A percentile compares a stretch with the other conserved stretches of the same genome.
These are phyloP conservation scores for Chalciporus sphaerocephalus DNA, from an alignment of 768 basidiomycete species.

Conservation along the genomic window DNA sequence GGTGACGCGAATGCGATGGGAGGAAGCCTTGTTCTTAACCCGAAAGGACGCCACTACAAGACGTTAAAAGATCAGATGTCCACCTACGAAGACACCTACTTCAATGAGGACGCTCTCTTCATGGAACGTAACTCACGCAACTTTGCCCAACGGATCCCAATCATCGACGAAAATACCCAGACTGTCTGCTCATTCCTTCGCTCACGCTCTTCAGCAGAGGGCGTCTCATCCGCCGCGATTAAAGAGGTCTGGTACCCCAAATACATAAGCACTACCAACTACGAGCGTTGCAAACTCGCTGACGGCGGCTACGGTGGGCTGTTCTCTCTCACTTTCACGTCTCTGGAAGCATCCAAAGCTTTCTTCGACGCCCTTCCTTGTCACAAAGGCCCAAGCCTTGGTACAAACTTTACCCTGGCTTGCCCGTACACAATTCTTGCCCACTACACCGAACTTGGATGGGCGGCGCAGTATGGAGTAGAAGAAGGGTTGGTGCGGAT, in stretches of 20 bases:
- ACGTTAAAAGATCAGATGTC: slow-evolving; percentile 58
- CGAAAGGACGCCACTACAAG: slow-evolving; percentile 63
- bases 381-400: slow-evolving; percentile 86
- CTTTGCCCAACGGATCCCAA: slow-evolving; percentile 68
- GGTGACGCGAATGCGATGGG: slow-evolving; percentile 97
- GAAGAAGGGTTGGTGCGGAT: slow-evolving; percentile 80
- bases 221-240: slow-evolving; percentile 43
- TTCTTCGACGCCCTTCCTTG: slow-evolving; percentile 84
- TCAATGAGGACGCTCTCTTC: slow-evolving; percentile 87
- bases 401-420: slow-evolving; percentile 94
- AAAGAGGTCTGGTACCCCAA: slow-evolving; percentile 90
- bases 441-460: slow-evolving; percentile 84
- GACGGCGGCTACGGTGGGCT: slow-evolving; percentile 73
- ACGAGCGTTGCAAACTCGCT: slow-evolving; percentile 60
- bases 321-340: slow-evolving; percentile 83
- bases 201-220: slow-evolving; percentile 47
- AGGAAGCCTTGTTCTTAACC: slow-evolving; percentile 89
- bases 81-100: slow-evolving; percentile 82
- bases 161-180: slow-evolving; percentile 81
- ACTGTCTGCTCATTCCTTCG: slow-evolving; percentile 76
- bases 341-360: slow-evolving; percentile 57
- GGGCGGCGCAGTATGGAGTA: slow-evolving; percentile 87
- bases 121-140: slow-evolving; percentile 98
- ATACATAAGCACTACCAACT: slow-evolving; percentile 67
- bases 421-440: slow-evolving; percentile 92